Evolutionary conservation across 2,329 filamentous ascomycete genomes (phyloP).

Genomic region (Aspergillus quadrilineatus): DNA sequence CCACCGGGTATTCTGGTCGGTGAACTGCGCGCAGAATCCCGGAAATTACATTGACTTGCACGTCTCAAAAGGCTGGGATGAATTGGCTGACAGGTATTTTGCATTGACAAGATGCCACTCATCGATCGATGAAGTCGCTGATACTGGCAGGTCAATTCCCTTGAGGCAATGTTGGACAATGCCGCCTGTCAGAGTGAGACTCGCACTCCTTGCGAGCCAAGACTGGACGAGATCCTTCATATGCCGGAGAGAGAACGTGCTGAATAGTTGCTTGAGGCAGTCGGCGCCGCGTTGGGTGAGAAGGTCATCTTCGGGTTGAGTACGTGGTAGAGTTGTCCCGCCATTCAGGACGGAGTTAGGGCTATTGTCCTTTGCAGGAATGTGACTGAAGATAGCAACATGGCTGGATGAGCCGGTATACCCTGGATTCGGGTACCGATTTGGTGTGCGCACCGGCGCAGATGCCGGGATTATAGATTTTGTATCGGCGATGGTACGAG

Average conservation of each 20-base stretch:
- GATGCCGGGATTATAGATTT: no score
- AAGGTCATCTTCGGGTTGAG: neutral
- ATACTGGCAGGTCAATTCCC: neutral
- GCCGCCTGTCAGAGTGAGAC: neutral
- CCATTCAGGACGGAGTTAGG: neutral
- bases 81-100: neutral
- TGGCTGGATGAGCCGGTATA: conserved; percentile 31
- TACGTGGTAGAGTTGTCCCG: no score
- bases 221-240: neutral
- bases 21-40: neutral
- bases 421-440: conserved; percentile 30
- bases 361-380: conserved; percentile 13
- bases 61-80: neutral
- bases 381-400: conserved; percentile 31
- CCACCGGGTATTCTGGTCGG: conserved; percentile 36
- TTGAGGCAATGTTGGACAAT: neutral
- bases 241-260: neutral
- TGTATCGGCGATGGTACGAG: no score
- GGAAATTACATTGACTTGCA: neutral
- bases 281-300: neutral
- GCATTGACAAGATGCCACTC: neutral
- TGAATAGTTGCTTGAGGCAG: neutral
- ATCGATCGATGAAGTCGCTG: no score
- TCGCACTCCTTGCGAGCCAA: neutral
- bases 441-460: neutral